Percentiles rank a stretch among this genome's conserved stretches.
phyloP scores from a whole-genome alignment of 2,329 filamentous ascomycete genomes.

The Cladosporium sp. region DNA sequence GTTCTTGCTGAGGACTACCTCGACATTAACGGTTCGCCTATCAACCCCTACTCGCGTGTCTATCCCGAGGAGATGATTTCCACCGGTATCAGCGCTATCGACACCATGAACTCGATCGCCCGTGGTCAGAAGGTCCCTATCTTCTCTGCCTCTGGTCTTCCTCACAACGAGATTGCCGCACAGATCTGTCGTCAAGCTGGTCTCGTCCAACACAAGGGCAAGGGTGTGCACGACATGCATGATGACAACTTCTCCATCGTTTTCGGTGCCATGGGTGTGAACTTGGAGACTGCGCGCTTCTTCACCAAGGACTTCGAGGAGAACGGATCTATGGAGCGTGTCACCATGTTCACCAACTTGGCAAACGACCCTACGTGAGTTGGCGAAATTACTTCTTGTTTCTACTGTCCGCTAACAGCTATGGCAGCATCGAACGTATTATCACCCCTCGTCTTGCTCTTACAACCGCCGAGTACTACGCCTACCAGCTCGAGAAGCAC shows the following conservation, averaged over 20 bases:
- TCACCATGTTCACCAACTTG: slow-evolving; percentile 97
- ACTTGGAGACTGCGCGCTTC: slow-evolving; percentile 97
- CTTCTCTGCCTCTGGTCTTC: slow-evolving; percentile 96
- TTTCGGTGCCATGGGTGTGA: slow-evolving; percentile 99
- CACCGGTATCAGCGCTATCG: slow-evolving; percentile 97
- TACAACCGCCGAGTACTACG: slow-evolving; percentile 99
- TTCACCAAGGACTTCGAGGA: slow-evolving; percentile 99
- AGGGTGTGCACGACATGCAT: slow-evolving; percentile 93
- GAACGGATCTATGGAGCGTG: slow-evolving; percentile 97
- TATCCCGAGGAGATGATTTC: slow-evolving; percentile 99
- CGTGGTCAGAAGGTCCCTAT: slow-evolving; percentile 99
- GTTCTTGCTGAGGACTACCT: slow-evolving; percentile 97
- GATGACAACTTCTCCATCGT: slow-evolving; percentile 99
- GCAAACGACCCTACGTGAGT: slow-evolving; percentile 95
- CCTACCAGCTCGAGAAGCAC: slow-evolving; percentile 99
- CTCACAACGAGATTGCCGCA: slow-evolving; percentile 98
- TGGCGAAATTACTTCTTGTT: not conserved
- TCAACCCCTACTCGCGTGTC: slow-evolving; percentile 96
- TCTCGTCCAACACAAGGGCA: slow-evolving; percentile 83
- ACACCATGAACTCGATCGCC: slow-evolving; percentile 90
- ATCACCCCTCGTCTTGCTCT: slow-evolving; percentile 97
- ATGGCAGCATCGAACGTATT: slow-evolving; percentile 89
- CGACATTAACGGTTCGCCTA: slow-evolving; percentile 97
- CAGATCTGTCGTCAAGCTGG: slow-evolving; percentile 98
- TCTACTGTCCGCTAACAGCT: slow-evolving; percentile 28